Percentiles rank a stretch among this genome's conserved stretches.
phyloP scores from a whole-genome alignment of 768 basidiomycete genomes.

The Austroboletus eburneus region DNA sequence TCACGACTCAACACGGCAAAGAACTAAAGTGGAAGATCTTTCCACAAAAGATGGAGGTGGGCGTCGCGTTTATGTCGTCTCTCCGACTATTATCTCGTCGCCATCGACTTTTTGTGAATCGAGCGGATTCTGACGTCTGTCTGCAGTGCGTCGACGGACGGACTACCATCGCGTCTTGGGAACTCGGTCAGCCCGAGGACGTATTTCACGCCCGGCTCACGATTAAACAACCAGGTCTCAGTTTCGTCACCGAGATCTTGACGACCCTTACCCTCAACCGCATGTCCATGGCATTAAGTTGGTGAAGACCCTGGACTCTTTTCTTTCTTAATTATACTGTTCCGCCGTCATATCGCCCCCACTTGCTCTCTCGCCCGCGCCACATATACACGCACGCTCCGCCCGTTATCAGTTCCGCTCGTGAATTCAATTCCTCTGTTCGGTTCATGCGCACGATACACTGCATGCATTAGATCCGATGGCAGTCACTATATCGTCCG shows the following conservation, averaged over 20 bases:
- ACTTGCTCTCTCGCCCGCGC: constrained; percentile 1
- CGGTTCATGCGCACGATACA: not conserved
- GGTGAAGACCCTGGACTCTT: constrained; percentile 30
- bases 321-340: not conserved
- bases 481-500: constrained; percentile 3
- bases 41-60: constrained; percentile 65
- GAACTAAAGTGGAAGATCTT: constrained; percentile 74
- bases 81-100: no score
- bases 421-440: not conserved
- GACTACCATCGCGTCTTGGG: constrained; percentile 63
- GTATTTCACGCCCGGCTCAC: constrained; percentile 58
- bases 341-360: constrained; percentile 3
- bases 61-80: no score
- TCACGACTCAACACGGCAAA: constrained; percentile 62
- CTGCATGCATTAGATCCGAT: constrained; percentile 1
- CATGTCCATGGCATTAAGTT: constrained; percentile 58
- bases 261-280: constrained; percentile 73
- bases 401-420: constrained; percentile 3
- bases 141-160: constrained; percentile 62
- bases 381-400: not conserved
- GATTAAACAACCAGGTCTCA: constrained; percentile 53
- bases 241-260: constrained; percentile 70
- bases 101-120: no score
- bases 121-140: not conserved
- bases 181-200: constrained; percentile 52